A percentile compares a stretch with the other conserved stretches of the same genome.
Evolutionary conservation across 1,139 yeast species (phyloP).

Genomic region (Sporopachydermia cereana): DNA sequence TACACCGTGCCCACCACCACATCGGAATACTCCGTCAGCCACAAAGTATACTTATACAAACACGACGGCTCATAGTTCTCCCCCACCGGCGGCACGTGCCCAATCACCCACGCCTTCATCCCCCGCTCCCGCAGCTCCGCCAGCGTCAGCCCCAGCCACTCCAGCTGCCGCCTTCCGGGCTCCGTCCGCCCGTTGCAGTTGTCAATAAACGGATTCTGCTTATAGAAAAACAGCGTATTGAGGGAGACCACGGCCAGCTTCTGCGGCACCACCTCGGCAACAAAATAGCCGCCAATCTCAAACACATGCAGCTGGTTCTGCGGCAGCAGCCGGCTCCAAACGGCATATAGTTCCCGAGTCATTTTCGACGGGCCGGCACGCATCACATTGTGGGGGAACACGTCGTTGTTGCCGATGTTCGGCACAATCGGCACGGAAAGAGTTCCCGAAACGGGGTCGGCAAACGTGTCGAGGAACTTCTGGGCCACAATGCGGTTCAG

Average conservation of each 20-base stretch:
- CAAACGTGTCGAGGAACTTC: conserved; percentile 39
- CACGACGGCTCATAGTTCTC: conserved; percentile 63
- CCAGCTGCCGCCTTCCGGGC: conserved; percentile 62
- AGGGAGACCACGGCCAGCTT: conserved; percentile 61
- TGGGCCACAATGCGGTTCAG: conserved; percentile 53
- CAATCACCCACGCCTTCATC: conserved; percentile 75
- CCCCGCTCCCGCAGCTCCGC: conserved; percentile 56
- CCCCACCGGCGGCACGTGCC: conserved; percentile 75
- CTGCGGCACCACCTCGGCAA: conserved; percentile 61
- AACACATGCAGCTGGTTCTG: conserved; percentile 61
- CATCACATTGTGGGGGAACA: conserved; percentile 74
- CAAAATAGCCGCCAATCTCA: conserved; percentile 57
- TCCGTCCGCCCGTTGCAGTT: conserved; percentile 54
- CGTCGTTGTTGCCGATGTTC: conserved; percentile 76
- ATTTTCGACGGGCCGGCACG: conserved; percentile 73
- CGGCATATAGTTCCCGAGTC: conserved; percentile 56
- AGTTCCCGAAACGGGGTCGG: conserved; percentile 18
- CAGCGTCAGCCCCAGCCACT: conserved; percentile 62
- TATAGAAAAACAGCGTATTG: conserved; percentile 59
- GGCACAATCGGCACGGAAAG: conserved; percentile 44
- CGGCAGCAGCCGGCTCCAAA: conserved; percentile 62
- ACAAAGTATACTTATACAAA: conserved; percentile 55
- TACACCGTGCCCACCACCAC: conserved; percentile 67
- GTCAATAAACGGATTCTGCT: conserved; percentile 66
- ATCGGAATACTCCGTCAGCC: conserved; percentile 71